Base-by-base conservation (phyloP, 2,329 filamentous ascomycete species). In the Neospermospora avenae region DNA sequence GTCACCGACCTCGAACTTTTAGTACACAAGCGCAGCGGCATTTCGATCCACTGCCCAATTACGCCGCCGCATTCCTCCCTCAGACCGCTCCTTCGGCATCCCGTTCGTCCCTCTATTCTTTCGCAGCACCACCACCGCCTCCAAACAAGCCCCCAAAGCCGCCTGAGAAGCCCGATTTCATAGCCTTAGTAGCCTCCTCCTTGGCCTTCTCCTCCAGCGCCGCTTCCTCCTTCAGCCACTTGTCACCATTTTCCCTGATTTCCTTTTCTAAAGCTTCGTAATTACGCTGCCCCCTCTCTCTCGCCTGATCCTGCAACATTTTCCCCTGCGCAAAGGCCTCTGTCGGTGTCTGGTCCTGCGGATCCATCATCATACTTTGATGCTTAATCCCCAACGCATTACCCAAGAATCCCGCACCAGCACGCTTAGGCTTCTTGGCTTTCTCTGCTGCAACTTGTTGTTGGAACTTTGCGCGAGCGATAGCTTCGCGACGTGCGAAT, bases 151-250 rank as follows among this genome's bases (percentile, higher is more conserved):
- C 64, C 22, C 70, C 69, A 67, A 84, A 83, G 78, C 79, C 83
- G 57, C 84, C 80, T 39, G 82, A 80, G 70, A 95, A 86, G 28
- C 87, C 88, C 60, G 83, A 84, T 83, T 93, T 95, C 91, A 96
- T 96, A 72, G 84, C 91, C 77, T 89, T 90, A 88, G 96, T 93
- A 69, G 89, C 88, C 76, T 96, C 92, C 71, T 96, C 90, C 75
- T 93, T 90, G 64, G 87, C 82, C 80, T 91, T 93, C 80, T 97
- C 93, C 78, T 93, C 88, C 73, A 90, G 84, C 52, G 87, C 87
- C 45, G 90, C 89, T 81, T 96, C 93, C 75, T 98, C 93, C 80
- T 93, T 93, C 68, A 99, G 81, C 91, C 93, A 97, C 78, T 93
- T 91, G 74, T 93, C 91, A 55, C 93, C 95, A 73, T 98, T 95